Percentiles rank a stretch among this genome's conserved stretches.
These are phyloP conservation scores for Begonia masoniana DNA, from an alignment of 306 rosid species.

Conservation along the genomic window DNA sequence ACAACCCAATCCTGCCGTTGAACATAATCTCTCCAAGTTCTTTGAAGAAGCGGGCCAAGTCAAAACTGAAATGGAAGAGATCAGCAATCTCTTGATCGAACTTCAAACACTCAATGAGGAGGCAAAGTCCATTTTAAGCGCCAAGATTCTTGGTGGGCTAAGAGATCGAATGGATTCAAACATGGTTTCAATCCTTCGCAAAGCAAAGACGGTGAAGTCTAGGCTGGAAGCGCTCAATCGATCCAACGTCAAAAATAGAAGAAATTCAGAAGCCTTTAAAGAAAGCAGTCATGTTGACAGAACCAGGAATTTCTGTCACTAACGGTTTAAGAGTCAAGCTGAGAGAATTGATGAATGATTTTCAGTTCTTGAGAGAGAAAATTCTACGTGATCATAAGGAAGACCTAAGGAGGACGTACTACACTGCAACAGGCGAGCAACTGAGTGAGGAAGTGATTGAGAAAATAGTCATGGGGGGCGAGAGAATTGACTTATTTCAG, in stretches of 20 bases:
- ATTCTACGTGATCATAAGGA: slow-evolving; percentile 57
- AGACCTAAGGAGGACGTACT: slow-evolving; percentile 61
- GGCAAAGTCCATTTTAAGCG: too few species aligned
- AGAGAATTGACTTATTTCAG: slow-evolving; percentile 47
- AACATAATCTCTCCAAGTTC: too few species aligned
- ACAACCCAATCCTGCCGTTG: too few species aligned
- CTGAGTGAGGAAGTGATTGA: slow-evolving; percentile 54
- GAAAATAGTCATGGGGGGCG: slow-evolving; percentile 31
- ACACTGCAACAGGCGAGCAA: slow-evolving; percentile 35
- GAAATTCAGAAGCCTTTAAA: slow-evolving; percentile 8
- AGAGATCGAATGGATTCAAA: slow-evolving; percentile 54
- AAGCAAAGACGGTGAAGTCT: slow-evolving; percentile 40
- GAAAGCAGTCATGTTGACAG: slow-evolving; percentile 46
- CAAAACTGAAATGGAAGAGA: too few species aligned
- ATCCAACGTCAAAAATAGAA: slow-evolving; percentile 5
- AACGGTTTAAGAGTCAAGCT: slow-evolving; percentile 63
- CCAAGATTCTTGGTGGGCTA: not conserved
- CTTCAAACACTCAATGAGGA: too few species aligned
- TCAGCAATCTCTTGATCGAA: too few species aligned
- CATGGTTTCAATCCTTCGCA: slow-evolving; percentile 61
- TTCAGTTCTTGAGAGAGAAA: slow-evolving; percentile 54
- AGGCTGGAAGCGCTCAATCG: slow-evolving; percentile 48
- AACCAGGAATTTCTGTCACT: slow-evolving; percentile 50
- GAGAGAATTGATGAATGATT: slow-evolving; percentile 59
- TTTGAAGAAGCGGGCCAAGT: too few species aligned